Evolutionary conservation across 1,139 yeast species (phyloP), one percentile per base, ranked within the genome.

Genomic region (Saccharomyces hybrid): DNA sequence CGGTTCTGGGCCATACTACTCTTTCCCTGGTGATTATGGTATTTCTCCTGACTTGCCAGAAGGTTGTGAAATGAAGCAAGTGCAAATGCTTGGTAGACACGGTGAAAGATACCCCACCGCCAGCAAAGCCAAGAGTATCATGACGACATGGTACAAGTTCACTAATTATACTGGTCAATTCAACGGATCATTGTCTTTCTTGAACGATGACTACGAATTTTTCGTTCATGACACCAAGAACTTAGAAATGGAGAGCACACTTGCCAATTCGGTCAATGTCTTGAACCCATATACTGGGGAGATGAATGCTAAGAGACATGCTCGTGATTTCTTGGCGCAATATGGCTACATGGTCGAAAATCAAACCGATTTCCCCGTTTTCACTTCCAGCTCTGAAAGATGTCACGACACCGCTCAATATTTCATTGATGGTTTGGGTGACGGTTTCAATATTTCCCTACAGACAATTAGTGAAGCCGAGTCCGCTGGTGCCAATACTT

Each of bases 21-120:
- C 55, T 16, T 62, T 54, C 47, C 64, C 63, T 16, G 27, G 42
- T 6, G 54, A 55, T 49, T 59, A 52, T 52, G 58, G 60, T 38
- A 54, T 62, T 34, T 49, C 61, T 14, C 53, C 38, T n/a, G 56
- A 51, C 9, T 47, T 56, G n/a, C 65, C 65, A 14, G 60, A 60
- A n/a, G 75, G 75, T 50, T 80, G 88, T 64, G 67, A 72, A 9
- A 74, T 84, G 50, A 84, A 82, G 58, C 90, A 84, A 67, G 87
- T 84, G 11, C 83, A 82, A 60, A 69, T 82, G 57, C 71, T 81
- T 52, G 75, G 79, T 57, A 79, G 95, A 67, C 93, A 86, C 63
- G 93, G 93, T 24, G 91, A 84, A 65, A 73, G 93, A 62, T 86
- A 76, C 67, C 89, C 89, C 34, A 71, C 75, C 2, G 64, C 64